Evolutionary conservation across 164 flowering plant genomes (phyloP).

Genomic region (Malania oleifera): DNA sequence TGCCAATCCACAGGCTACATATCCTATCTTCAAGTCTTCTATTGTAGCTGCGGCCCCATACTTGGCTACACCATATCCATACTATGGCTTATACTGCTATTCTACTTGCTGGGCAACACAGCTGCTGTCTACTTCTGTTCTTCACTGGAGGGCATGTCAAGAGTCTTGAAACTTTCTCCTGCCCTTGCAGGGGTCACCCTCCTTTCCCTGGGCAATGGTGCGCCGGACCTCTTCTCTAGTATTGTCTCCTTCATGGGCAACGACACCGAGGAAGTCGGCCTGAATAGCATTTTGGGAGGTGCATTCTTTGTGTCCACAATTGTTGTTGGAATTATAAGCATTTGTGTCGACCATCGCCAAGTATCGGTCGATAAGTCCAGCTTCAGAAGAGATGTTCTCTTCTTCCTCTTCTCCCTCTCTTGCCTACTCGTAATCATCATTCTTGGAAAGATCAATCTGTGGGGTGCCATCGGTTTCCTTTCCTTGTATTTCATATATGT

Average conservation of each 20-base stretch:
- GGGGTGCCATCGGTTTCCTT: not conserved
- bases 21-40: not conserved
- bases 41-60: not conserved
- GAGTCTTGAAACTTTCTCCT: not conserved
- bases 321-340: not conserved
- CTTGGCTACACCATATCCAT: not conserved
- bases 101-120: constrained; percentile 7
- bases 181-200: constrained; percentile 6
- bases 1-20: constrained; percentile 2
- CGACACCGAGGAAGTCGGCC: not conserved
- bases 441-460: not conserved
- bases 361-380: not conserved
- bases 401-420: not conserved
- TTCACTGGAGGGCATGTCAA: constrained; percentile 1
- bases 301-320: constrained; percentile 1
- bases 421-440: not conserved
- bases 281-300: constrained; percentile 1
- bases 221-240: constrained; percentile 5
- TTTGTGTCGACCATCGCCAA: not conserved
- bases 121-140: not conserved
- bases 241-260: constrained; percentile 3
- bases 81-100: not conserved
- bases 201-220: constrained; percentile 4
- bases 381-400: not conserved
- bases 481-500: not conserved